phyloP scores from a whole-genome alignment of 345 rosid genomes.

The Pugionium cornutum region DNA sequence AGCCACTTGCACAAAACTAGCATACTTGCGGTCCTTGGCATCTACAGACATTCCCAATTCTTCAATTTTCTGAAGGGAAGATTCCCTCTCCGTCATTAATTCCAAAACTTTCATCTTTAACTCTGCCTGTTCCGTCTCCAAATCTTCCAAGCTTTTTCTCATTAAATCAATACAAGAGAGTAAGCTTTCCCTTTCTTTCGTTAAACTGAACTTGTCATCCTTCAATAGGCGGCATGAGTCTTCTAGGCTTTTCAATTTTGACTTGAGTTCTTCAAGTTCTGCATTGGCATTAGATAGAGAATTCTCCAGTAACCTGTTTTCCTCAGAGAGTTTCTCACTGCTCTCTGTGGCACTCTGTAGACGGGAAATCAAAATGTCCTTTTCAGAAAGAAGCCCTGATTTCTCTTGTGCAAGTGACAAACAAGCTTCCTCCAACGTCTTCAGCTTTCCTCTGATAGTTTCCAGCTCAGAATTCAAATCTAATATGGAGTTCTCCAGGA shows the following conservation, averaged over 20 bases:
- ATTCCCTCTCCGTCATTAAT: slow-evolving; percentile 64
- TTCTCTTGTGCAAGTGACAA: slow-evolving; percentile 63
- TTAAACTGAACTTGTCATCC: slow-evolving; percentile 63
- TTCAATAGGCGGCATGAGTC: slow-evolving; percentile 59
- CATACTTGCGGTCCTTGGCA: slow-evolving; percentile 57
- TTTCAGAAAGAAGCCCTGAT: slow-evolving; percentile 64
- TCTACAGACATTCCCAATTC: slow-evolving; percentile 53
- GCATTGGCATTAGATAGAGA: slow-evolving; percentile 71
- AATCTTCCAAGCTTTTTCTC: slow-evolving; percentile 54
- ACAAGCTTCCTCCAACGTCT: slow-evolving; percentile 64
- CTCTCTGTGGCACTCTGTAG: slow-evolving; percentile 54
- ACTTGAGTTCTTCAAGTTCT: slow-evolving; percentile 65
- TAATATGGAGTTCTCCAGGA: slow-evolving; percentile 84
- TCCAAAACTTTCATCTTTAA: slow-evolving; percentile 49
- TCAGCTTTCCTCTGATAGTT: slow-evolving; percentile 65
- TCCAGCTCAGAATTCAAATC: slow-evolving; percentile 85
- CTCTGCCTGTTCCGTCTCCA: slow-evolving; percentile 53
- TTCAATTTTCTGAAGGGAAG: slow-evolving; percentile 50
- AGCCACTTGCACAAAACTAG: slow-evolving; percentile 48
- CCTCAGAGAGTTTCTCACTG: slow-evolving; percentile 60
- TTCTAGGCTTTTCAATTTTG: slow-evolving; percentile 59
- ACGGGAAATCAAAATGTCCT: slow-evolving; percentile 55
- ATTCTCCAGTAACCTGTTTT: slow-evolving; percentile 66
- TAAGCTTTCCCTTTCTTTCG: slow-evolving; percentile 51
- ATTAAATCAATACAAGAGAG: slow-evolving; percentile 54